Percentiles rank a stretch among this genome's conserved stretches.
Evolutionary conservation across 1,139 yeast genomes (phyloP).

Genomic region (Tardiomyces blankii): DNA sequence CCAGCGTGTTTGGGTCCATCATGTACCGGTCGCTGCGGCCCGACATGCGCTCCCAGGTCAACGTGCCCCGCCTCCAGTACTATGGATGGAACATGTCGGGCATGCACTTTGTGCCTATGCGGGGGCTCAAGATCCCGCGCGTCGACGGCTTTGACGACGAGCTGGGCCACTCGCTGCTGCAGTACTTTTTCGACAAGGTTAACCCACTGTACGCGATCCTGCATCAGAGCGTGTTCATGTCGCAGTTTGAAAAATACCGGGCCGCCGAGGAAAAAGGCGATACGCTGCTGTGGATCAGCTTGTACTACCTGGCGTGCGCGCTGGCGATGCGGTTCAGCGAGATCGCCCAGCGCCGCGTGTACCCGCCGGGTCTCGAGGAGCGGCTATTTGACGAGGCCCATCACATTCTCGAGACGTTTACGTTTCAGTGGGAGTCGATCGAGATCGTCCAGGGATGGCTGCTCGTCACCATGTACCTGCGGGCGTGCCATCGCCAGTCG

Average conservation of each 20-base stretch:
- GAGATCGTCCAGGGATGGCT: conserved; percentile 59
- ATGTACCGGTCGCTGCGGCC: conserved; percentile 31
- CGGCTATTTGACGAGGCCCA: conserved; percentile 40
- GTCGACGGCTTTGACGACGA: conserved; percentile 4
- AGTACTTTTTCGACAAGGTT: conserved; percentile 39
- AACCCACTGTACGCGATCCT: conserved; percentile 46
- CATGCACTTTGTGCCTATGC: conserved; percentile 36
- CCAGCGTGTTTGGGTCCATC: conserved; percentile 35
- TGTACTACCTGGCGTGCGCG: conserved; percentile 40
- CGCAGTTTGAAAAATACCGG: conserved; percentile 36
- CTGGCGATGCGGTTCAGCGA: conserved; percentile 44
- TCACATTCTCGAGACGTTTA: conserved; percentile 35
- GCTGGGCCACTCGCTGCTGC: conserved; percentile 21
- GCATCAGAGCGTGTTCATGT: conserved; percentile 44
- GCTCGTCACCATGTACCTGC: conserved; percentile 40
- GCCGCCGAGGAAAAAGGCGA: conserved; percentile 15
- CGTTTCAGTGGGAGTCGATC: conserved; percentile 59
- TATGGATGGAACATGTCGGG: conserved; percentile 65
- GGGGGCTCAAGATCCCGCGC: conserved; percentile 10
- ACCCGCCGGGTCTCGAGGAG: conserved; percentile 39
- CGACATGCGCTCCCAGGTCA: conserved; percentile 30
- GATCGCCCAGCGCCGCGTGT: conserved; percentile 23
- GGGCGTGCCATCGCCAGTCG: conserved; percentile 48
- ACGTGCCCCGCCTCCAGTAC: conserved; percentile 45
- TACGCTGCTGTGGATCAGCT: conserved; percentile 39